These are phyloP conservation scores for Chlorella variabilis DNA, from an alignment of 163 green algal species.

Conservation along the genomic window DNA sequence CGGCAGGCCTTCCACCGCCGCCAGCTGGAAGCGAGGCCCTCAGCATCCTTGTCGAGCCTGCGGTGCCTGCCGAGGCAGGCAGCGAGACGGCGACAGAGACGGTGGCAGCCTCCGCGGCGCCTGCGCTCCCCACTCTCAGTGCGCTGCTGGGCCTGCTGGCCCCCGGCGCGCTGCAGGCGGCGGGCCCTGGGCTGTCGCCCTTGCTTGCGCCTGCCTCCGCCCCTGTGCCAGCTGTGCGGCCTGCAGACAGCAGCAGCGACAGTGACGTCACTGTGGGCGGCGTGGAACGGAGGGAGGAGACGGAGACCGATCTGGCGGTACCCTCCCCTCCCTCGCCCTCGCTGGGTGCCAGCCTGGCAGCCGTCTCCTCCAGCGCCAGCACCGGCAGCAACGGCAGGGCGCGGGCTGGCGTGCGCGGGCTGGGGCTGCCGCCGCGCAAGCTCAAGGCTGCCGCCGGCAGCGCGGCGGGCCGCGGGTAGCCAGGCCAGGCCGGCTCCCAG, in stretches of 20 bases:
- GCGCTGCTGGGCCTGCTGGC: background rate
- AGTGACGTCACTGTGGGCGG: constrained; percentile 14
- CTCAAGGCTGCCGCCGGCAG: no score
- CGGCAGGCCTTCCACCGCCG: constrained; percentile 42
- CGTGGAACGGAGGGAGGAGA: no score
- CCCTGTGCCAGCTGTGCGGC: background rate
- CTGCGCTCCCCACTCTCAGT: background rate
- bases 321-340: no score
- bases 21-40: background rate
- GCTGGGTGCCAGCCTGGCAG: background rate
- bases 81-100: background rate
- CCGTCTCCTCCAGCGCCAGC: background rate
- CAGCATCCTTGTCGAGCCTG: background rate
- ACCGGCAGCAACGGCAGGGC: background rate
- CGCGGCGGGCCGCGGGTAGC: no score
- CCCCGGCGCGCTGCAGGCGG: background rate
- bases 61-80: background rate
- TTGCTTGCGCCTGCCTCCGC: background rate
- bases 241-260: constrained; percentile 3
- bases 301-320: no score
- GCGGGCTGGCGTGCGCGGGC: background rate
- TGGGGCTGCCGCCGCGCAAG: constrained; percentile 1
- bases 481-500: no score
- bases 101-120: no score
- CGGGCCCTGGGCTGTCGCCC: background rate